Base-by-base conservation (phyloP, 371 early-diverging fungal species). In the Fennellomyces sp. region DNA sequence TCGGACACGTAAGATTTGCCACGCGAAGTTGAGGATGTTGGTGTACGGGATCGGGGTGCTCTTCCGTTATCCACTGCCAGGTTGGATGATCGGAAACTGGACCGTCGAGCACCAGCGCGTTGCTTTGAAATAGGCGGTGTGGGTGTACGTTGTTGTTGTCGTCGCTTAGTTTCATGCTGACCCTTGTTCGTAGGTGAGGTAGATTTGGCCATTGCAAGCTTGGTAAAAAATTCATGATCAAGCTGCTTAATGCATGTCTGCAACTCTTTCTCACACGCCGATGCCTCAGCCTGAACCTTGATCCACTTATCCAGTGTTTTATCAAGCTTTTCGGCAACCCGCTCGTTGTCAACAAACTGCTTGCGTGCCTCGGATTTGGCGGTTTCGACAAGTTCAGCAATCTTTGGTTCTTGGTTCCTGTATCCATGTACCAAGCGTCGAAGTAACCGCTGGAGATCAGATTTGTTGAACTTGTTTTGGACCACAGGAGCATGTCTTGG, bases 1-100 rank as follows among this genome's bases (percentile, higher is more conserved):
- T 89, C 83, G 0, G 91, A 80, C 13, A 85, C 72, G 42, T 88
- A 88, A 2, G 47, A 26, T 47, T 31, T 29, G 12, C 28, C 53
- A 41, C 55, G 64, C 8, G 52, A 63, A 27, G 38, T 26, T 23
- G 60, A 49, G 21, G 41, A 23, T n/a, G 60, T 51, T 2, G 61
- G 54, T 17, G 54, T 30, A 3, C 13, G 21, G 0, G 54, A 26
- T 13, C 45, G 53, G 26, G 31, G 38, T 49, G 29, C 26, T 38
- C 12, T 30, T n/a, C 30, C 23, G n/a, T 21, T 45, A 17, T 45
- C 45, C 10, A 23, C 33, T 31, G n/a, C 56, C 15, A 39, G 19
- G 25, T 26, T 35, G 21, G 27, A 35, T 27, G 33, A n/a, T 39
- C 26, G 55, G 42, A 11, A 36, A 60, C 13, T 59, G 29, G 6